Evolutionary conservation across 352 stramenopile species (phyloP).

Genomic region (Nothophytophthora sp.): DNA sequence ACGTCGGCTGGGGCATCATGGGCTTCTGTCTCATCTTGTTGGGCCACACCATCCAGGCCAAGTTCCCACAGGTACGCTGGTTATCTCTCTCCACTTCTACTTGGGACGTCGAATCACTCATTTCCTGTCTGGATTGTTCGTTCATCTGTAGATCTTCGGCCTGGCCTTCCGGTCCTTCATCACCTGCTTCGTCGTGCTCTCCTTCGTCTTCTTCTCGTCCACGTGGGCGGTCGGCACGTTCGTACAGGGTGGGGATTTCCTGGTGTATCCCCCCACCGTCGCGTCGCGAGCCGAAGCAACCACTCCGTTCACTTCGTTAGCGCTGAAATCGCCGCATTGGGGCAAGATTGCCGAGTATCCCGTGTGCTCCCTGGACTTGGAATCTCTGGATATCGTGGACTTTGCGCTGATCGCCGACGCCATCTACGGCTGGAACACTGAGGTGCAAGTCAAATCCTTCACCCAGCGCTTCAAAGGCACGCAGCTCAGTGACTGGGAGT

Average conservation of each 20-base stretch:
- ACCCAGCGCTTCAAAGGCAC: conserved; percentile 83
- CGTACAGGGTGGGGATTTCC: conserved; percentile 82
- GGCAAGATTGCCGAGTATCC: conserved; percentile 74
- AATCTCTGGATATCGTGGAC: conserved; percentile 72
- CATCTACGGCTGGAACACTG: conserved; percentile 80
- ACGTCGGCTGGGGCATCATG: conserved; percentile 83
- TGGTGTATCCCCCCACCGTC: conserved; percentile 58
- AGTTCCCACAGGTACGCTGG: conserved; percentile 63
- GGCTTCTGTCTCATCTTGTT: conserved; percentile 79
- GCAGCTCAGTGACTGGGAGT: conserved; percentile 73
- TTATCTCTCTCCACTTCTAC: not conserved
- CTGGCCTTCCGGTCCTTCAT: conserved; percentile 87
- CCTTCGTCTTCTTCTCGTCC: conserved; percentile 88
- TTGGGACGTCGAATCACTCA: conserved; percentile 1
- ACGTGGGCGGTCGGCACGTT: conserved; percentile 88
- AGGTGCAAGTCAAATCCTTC: conserved; percentile 74
- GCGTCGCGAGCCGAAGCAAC: conserved; percentile 14
- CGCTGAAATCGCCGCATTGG: conserved; percentile 18
- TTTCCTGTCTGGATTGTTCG: not conserved
- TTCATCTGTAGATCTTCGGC: conserved; percentile 66
- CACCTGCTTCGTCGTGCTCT: conserved; percentile 81
- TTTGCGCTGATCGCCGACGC: conserved; percentile 86
- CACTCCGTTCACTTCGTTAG: conserved; percentile 18
- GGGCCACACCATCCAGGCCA: conserved; percentile 77
- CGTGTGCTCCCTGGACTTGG: conserved; percentile 72